Conservation (phyloP, 768 basidiomycete species). For the Suillus placidus region DNA sequence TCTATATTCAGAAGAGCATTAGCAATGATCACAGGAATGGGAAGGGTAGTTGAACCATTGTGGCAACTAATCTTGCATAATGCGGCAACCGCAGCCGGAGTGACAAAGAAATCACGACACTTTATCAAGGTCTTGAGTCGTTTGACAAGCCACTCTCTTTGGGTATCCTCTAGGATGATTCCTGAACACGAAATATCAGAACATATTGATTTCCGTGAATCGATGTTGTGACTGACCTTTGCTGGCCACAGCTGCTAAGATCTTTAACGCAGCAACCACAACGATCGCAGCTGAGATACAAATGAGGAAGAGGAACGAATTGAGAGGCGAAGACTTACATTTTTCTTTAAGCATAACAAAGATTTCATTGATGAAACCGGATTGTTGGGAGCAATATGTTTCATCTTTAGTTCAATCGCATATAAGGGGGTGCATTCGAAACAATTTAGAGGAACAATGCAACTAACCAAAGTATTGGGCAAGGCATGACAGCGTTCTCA, state of each 20-base stretch:
- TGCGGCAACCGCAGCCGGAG: conserved; percentile 30
- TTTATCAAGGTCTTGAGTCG: conserved; percentile 25
- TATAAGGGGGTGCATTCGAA: conserved; percentile 31
- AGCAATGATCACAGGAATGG: background rate
- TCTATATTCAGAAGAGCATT: conserved; percentile 16
- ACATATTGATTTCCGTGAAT: background rate
- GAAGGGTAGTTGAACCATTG: conserved; percentile 18
- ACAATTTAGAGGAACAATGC: background rate
- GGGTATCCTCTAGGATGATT: conserved; percentile 5
- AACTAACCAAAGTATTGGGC: background rate
- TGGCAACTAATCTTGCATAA: conserved; percentile 27
- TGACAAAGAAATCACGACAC: conserved; percentile 33
- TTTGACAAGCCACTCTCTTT: conserved; percentile 9
- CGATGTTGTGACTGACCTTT: conserved; percentile 14
- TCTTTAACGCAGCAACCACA: conserved; percentile 26
- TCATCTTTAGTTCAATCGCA: conserved; percentile 29
- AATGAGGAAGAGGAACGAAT: conserved; percentile 4
- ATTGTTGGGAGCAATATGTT: background rate
- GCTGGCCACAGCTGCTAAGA: conserved; percentile 21
- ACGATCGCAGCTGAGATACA: conserved; percentile 21
- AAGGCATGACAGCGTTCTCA: background rate
- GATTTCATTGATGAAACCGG: conserved; percentile 1
- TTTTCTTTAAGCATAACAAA: conserved; percentile 17
- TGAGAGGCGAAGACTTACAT: conserved; percentile 8
- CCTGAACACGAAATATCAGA: background rate